Percentiles rank a stretch among this genome's conserved stretches.
Evolutionary conservation across 2,329 filamentous ascomycete species (phyloP).

Genomic region (Chaetomiaceae sp.): DNA sequence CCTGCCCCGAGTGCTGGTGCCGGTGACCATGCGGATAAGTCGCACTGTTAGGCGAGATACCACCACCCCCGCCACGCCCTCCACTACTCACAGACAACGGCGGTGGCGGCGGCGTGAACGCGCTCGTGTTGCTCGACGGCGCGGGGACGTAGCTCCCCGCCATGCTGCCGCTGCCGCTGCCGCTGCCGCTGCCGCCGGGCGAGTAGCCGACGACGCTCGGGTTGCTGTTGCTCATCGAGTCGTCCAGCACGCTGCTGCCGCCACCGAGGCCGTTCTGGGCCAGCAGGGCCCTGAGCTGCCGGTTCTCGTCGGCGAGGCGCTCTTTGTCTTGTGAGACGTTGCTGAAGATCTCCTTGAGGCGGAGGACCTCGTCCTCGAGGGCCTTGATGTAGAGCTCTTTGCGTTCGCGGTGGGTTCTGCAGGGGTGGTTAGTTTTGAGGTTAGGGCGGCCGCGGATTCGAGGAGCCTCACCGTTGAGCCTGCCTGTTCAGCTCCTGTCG

Average conservation of each 20-base stretch:
- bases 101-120: slow-evolving; percentile 46
- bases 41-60: slow-evolving; percentile 23
- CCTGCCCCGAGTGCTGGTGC: slow-evolving; percentile 20
- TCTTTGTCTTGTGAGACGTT: slow-evolving; percentile 72
- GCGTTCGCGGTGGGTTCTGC: slow-evolving; percentile 88
- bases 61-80: slow-evolving; percentile 18
- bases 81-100: slow-evolving; percentile 26
- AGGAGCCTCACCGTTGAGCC: slow-evolving; percentile 65
- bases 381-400: slow-evolving; percentile 96
- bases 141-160: slow-evolving; percentile 57
- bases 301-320: slow-evolving; percentile 72
- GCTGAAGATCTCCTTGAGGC: slow-evolving; percentile 80
- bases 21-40: slow-evolving; percentile 32
- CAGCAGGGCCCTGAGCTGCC: slow-evolving; percentile 59
- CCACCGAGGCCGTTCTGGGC: slow-evolving; percentile 48
- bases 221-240: slow-evolving; percentile 45
- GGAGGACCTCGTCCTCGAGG: slow-evolving; percentile 84
- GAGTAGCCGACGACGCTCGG: slow-evolving; percentile 45
- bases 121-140: slow-evolving; percentile 35
- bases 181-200: slow-evolving; percentile 56
- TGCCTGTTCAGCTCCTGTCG: slow-evolving; percentile 93
- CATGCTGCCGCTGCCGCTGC: slow-evolving; percentile 60
- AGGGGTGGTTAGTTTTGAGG: background rate
- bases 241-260: slow-evolving; percentile 34
- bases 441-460: too few relatives aligned